A percentile compares a stretch with the other conserved stretches of the same genome.
phyloP scores from a whole-genome alignment of 2,329 filamentous ascomycete genomes.

The Waltergamsia citrina region DNA sequence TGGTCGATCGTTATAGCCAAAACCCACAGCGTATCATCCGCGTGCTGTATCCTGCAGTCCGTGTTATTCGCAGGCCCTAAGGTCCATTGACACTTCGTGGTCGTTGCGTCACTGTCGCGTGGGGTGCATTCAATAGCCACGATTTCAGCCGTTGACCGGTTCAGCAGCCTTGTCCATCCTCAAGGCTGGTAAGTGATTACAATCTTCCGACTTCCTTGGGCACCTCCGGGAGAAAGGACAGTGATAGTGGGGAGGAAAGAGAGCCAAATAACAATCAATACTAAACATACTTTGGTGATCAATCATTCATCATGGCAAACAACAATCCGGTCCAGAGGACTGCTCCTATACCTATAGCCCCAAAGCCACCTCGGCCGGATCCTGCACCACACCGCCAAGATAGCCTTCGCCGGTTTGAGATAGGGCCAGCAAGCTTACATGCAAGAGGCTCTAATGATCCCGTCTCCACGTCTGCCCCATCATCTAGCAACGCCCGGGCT shows the following conservation, averaged over 20 bases:
- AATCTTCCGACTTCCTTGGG: too few species aligned
- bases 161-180: too few species aligned
- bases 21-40: too few species aligned
- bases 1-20: too few species aligned
- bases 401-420: slow-evolving; percentile 36
- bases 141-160: background rate
- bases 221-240: too few species aligned
- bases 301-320: slow-evolving; percentile 39
- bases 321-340: slow-evolving; percentile 47
- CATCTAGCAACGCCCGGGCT: slow-evolving; percentile 28
- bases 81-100: too few species aligned
- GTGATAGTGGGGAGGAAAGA: too few species aligned
- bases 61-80: too few species aligned
- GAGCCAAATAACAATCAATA: too few species aligned
- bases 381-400: slow-evolving; percentile 32
- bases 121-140: background rate
- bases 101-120: slow-evolving; percentile 2
- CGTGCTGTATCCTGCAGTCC: too few species aligned
- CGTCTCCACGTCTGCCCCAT: slow-evolving; percentile 26
- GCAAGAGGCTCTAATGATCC: slow-evolving; percentile 43
- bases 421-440: slow-evolving; percentile 39
- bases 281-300: background rate
- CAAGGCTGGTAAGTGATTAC: too few species aligned
- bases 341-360: slow-evolving; percentile 57
- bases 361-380: slow-evolving; percentile 40